Percentiles rank a stretch among this genome's conserved stretches.
Conservation (phyloP, 2,329 filamentous ascomycete species). For the Calonectria leucothoes region DNA sequence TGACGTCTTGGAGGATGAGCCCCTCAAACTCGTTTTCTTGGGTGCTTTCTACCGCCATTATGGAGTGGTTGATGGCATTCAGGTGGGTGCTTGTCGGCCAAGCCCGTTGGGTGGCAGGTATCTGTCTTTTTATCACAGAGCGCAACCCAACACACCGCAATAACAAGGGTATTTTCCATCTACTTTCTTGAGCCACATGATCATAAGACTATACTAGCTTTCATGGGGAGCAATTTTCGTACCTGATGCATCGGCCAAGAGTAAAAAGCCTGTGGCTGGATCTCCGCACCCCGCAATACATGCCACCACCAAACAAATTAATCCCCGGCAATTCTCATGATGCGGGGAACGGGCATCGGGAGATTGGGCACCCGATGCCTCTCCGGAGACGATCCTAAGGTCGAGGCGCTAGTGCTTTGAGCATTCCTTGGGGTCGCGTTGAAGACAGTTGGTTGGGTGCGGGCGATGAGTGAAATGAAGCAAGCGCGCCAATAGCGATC, state of each 20-base stretch:
- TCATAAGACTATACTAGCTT: neutral
- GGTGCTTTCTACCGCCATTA: constrained; percentile 6
- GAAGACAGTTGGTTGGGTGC: neutral
- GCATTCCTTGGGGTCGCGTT: neutral
- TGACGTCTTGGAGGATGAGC: constrained; percentile 38
- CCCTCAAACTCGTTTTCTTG: constrained; percentile 37
- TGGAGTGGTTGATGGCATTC: neutral
- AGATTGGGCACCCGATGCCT: neutral
- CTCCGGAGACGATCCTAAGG: neutral
- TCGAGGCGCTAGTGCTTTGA: neutral
- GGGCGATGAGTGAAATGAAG: neutral
- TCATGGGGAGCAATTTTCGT: neutral
- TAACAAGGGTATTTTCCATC: neutral
- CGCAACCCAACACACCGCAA: neutral
- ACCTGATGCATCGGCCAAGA: constrained; percentile 1
- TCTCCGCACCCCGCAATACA: neutral
- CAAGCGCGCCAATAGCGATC: neutral
- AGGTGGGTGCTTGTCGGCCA: neutral
- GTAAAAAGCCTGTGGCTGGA: constrained; percentile 4
- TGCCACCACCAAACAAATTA: neutral
- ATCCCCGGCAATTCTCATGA: neutral
- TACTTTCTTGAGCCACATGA: neutral
- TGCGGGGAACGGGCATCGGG: constrained; percentile 9
- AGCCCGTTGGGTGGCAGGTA: neutral
- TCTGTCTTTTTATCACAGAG: neutral